phyloP scores from a whole-genome alignment of 2,329 filamentous ascomycete genomes.

The Colletotrichum agaves region DNA sequence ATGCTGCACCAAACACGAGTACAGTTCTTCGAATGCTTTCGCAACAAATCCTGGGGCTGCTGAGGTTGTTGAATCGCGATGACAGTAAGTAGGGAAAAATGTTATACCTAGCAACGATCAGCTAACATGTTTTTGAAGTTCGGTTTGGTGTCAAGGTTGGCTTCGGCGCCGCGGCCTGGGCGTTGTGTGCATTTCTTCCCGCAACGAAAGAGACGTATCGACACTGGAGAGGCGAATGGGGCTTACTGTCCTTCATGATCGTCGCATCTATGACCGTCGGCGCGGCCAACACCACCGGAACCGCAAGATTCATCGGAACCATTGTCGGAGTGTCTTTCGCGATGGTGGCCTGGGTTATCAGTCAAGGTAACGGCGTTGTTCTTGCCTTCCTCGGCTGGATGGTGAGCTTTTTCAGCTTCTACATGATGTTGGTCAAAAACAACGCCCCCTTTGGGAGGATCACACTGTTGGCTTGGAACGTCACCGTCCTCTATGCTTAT shows the following conservation, averaged over 20 bases:
- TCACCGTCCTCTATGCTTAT: constrained; percentile 94
- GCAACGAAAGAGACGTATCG: constrained; percentile 82
- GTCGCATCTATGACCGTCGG: constrained; percentile 98
- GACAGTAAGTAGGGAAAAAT: constrained; percentile 56
- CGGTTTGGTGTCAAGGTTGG: constrained; percentile 93
- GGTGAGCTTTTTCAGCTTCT: constrained; percentile 85
- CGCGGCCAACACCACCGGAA: constrained; percentile 92
- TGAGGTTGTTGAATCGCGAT: constrained; percentile 63
- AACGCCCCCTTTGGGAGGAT: constrained; percentile 94
- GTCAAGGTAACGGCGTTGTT: constrained; percentile 76
- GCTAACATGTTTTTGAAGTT: constrained; percentile 48
- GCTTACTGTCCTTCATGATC: constrained; percentile 95
- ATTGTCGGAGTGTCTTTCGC: constrained; percentile 82
- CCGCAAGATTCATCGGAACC: constrained; percentile 87
- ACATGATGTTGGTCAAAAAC: constrained; percentile 84
- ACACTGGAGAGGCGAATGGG: constrained; percentile 96
- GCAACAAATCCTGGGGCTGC: constrained; percentile 55
- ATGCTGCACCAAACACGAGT: constrained; percentile 61
- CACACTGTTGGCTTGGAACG: constrained; percentile 94
- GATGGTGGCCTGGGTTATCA: constrained; percentile 80
- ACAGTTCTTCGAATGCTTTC: constrained; percentile 56
- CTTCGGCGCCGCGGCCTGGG: constrained; percentile 87
- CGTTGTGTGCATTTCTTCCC: constrained; percentile 86
- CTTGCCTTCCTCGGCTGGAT: constrained; percentile 86
- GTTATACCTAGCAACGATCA: background rate